Base-by-base conservation (phyloP, 2,329 filamentous ascomycete species). In the Pezicula radicicola region DNA sequence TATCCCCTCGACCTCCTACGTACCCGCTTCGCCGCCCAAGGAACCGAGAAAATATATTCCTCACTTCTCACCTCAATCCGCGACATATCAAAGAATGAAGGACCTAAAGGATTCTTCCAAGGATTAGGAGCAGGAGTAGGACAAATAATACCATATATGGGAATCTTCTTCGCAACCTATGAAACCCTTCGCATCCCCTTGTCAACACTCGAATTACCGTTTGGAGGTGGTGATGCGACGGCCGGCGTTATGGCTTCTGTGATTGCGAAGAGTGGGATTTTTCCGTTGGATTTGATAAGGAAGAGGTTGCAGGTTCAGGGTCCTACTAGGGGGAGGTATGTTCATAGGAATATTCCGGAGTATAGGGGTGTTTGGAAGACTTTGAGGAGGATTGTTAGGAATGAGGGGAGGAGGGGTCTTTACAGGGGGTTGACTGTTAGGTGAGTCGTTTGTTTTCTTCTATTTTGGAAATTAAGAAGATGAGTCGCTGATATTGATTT, bases 141-240 rank as follows among this genome's bases (percentile, higher is more conserved):
- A 25, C 92, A 97, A 73, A 94, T 97, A 46, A 83, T 96, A 9
- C 94, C 94, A 2, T 96, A 93, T 68, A 99, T 99, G 94, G 94
- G 94, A 13, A 77, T 96, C 2, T 97, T 99, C 75, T 99, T 99
- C 71, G 82, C 89, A 33, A 81, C 84, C 39, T 99, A 97, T 72
- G 94, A 99, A 70, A 77, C 79, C 9, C 73, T 96, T 47, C 78
- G 89, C 6, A 67, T 82, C 6, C 80, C 79, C 0, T 69, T 93
- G 43, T 74, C 75, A 6, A 64, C 66, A 6, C 62, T 84, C 16
- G 68, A 79, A 9, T 67, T 89, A 59, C 86, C 85, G 0, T 86
- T 87, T 68, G 89, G 91, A 18, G 86, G 85, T 15, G 88, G 88
- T 2, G 91, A 97, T 69, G 94, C 93, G 0, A 80, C 85, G 1